phyloP scores from a whole-genome alignment of 2,329 filamentous ascomycete species.

The Gnomoniopsis smithogilvyi region DNA sequence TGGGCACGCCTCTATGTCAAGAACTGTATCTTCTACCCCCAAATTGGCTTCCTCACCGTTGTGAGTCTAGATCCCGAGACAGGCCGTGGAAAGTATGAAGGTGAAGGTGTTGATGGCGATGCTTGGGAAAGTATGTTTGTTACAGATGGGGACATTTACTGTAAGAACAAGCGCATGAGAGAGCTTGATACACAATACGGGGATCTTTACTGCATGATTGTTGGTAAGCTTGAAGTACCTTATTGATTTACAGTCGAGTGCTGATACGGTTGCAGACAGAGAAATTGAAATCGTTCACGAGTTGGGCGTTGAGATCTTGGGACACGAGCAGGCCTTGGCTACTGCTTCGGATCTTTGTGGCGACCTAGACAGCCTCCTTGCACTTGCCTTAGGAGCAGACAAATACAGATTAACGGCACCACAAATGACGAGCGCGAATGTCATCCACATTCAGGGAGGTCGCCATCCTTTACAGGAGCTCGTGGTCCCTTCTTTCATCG shows the following conservation, averaged over 20 bases:
- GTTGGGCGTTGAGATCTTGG: conserved; percentile 67
- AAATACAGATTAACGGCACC: conserved; percentile 72
- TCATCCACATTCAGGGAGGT: conserved; percentile 72
- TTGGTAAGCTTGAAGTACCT: conserved; percentile 52
- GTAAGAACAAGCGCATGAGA: conserved; percentile 79
- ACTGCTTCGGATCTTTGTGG: conserved; percentile 76
- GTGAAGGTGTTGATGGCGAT: conserved; percentile 51
- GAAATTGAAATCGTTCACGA: conserved; percentile 87
- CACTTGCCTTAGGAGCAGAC: conserved; percentile 72
- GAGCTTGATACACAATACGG: conserved; percentile 80
- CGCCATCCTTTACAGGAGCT: conserved; percentile 86
- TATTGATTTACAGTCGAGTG: background rate
- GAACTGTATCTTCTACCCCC: conserved; percentile 87
- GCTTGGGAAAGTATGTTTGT: conserved; percentile 77
- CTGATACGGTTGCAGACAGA: conserved; percentile 52
- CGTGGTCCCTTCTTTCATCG: conserved; percentile 73
- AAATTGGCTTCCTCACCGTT: conserved; percentile 84
- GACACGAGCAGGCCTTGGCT: conserved; percentile 63
- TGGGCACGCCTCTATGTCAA: conserved; percentile 50
- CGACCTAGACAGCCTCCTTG: conserved; percentile 81
- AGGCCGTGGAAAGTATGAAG: conserved; percentile 60
- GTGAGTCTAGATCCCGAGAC: conserved; percentile 61
- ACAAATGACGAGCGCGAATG: conserved; percentile 64
- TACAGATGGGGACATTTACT: conserved; percentile 71
- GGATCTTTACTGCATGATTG: conserved; percentile 81